Percentiles rank a stretch among this genome's conserved stretches.
These are phyloP conservation scores for Phytomonas sp. DNA, from an alignment of 208 protist genomes.

Conservation along the genomic window DNA sequence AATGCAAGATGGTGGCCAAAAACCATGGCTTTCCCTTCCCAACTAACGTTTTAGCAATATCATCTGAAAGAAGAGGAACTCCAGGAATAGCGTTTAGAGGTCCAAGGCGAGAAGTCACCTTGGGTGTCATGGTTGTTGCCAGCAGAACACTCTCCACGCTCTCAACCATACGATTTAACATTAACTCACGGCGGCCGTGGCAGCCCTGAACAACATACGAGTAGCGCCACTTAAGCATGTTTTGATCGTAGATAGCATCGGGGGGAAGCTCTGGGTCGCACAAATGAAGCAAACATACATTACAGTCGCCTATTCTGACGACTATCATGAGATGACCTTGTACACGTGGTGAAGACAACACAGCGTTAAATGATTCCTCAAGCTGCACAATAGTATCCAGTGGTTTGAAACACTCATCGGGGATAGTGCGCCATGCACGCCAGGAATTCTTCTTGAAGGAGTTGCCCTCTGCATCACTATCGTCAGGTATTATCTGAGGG, in stretches of 20 bases:
- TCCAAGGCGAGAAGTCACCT: slow-evolving; percentile 50
- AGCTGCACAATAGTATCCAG: slow-evolving; percentile 62
- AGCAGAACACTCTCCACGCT: slow-evolving; percentile 68
- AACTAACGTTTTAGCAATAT: slow-evolving; percentile 53
- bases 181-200: slow-evolving; percentile 50
- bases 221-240: slow-evolving; percentile 87
- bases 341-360: slow-evolving; percentile 30
- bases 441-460: slow-evolving; percentile 22
- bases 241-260: slow-evolving; percentile 63
- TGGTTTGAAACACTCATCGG: slow-evolving; percentile 48
- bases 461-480: neutral
- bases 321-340: slow-evolving; percentile 81
- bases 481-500: neutral
- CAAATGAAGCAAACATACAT: slow-evolving; percentile 70
- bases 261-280: slow-evolving; percentile 57
- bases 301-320: slow-evolving; percentile 78
- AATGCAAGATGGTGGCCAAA: slow-evolving; percentile 61
- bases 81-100: slow-evolving; percentile 34
- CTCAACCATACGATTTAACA: slow-evolving; percentile 77
- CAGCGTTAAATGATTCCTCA: slow-evolving; percentile 67
- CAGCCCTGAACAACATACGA: slow-evolving; percentile 62
- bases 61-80: slow-evolving; percentile 37
- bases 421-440: slow-evolving; percentile 64
- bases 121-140: slow-evolving; percentile 60
- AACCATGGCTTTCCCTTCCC: slow-evolving; percentile 68